Conservation (phyloP, 2,329 filamentous ascomycete genomes). For the Alternaria gansuensis region DNA sequence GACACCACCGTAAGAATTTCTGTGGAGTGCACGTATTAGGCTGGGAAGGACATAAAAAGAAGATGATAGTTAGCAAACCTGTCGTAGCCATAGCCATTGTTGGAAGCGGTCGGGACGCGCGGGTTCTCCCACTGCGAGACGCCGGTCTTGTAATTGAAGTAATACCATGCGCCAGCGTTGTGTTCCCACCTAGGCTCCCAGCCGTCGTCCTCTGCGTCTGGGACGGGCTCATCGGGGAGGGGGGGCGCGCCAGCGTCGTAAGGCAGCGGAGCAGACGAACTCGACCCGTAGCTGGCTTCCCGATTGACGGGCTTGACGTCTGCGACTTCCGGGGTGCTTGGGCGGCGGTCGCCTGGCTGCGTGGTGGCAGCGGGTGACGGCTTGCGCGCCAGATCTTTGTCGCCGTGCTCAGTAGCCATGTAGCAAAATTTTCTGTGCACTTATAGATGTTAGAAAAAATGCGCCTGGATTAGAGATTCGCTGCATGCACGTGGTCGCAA, state of each 20-base stretch:
- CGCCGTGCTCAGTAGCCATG: conserved; percentile 28
- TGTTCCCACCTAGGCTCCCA: conserved; percentile 85
- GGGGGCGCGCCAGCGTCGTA: conserved; percentile 46
- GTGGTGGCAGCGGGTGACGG: conserved; percentile 23
- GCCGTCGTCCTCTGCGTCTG: conserved; percentile 65
- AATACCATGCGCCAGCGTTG: conserved; percentile 75
- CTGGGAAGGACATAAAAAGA: conserved; percentile 39
- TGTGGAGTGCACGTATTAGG: conserved; percentile 45
- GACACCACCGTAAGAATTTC: conserved; percentile 35
- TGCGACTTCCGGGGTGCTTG: conserved; percentile 18
- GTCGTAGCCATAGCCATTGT: conserved; percentile 33
- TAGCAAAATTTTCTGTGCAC: conserved; percentile 17
- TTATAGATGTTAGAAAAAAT: conserved; percentile 30
- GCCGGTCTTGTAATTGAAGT: conserved; percentile 82
- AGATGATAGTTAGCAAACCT: conserved; percentile 49
- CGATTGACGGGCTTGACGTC: conserved; percentile 18
- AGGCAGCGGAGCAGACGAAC: conserved; percentile 36
- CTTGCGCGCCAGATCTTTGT: conserved; percentile 24
- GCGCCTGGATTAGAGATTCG: conserved; percentile 25
- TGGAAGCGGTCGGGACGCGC: conserved; percentile 64
- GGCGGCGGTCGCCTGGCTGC: conserved; percentile 19
- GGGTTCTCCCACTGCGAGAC: conserved; percentile 85
- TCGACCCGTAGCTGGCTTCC: conserved; percentile 21
- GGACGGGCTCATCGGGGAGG: conserved; percentile 61
- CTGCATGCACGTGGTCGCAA: conserved; percentile 29